A percentile compares a stretch with the other conserved stretches of the same genome.
These are phyloP conservation scores for Ilex aquifolium DNA, from an alignment of 257 asterid species.

Conservation along the genomic window DNA sequence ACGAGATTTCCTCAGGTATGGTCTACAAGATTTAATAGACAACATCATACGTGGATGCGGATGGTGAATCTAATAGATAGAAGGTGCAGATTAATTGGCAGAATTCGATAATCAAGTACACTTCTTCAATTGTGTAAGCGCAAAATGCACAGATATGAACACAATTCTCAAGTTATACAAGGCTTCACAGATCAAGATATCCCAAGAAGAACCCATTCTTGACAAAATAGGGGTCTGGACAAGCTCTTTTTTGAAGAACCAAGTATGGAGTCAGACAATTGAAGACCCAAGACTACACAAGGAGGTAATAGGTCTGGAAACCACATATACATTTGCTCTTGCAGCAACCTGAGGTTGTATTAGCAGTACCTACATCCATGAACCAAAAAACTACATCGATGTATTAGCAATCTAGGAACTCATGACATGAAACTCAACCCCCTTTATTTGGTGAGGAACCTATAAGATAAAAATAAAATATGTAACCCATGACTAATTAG, in stretches of 20 bases:
- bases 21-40: neutral
- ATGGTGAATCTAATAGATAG: constrained; percentile 3
- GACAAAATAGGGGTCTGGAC: constrained; percentile 42
- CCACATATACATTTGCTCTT: no score
- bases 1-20: constrained; percentile 62
- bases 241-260: constrained; percentile 40
- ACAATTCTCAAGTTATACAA: constrained; percentile 52
- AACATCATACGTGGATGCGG: neutral
- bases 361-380: no score
- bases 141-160: constrained; percentile 37
- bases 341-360: no score
- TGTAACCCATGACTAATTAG: neutral
- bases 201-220: constrained; percentile 45
- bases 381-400: no score
- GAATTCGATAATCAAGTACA: constrained; percentile 33
- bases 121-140: constrained; percentile 31
- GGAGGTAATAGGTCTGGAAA: neutral
- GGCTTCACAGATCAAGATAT: constrained; percentile 54
- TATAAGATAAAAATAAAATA: no score
- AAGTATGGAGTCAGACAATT: constrained; percentile 20
- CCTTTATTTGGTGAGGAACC: neutral
- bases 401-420: no score
- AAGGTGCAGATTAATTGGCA: constrained; percentile 43
- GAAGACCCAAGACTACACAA: constrained; percentile 24
- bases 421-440: neutral